A percentile compares a stretch with the other conserved stretches of the same genome.
These are phyloP conservation scores for Bruguiera parviflora DNA, from an alignment of 345 rosid species.

Conservation along the genomic window DNA sequence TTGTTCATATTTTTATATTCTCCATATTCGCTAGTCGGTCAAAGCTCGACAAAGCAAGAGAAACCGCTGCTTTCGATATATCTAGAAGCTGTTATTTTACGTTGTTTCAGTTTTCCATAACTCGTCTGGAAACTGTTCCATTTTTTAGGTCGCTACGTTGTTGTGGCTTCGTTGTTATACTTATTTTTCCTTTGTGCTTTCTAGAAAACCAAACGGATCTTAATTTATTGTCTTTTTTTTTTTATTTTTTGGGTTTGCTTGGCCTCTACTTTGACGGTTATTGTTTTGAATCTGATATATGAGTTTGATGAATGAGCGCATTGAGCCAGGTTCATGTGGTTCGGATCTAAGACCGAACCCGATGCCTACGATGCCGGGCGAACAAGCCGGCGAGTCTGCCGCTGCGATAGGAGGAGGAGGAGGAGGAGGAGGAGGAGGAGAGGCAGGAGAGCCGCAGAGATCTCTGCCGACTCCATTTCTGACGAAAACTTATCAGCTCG, in stretches of 20 bases:
- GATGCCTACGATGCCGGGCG: constrained; percentile 56
- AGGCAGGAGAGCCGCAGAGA: constrained; percentile 49
- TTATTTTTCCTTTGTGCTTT: too few species aligned
- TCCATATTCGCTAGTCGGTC: too few species aligned
- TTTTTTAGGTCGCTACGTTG: too few species aligned
- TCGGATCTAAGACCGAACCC: constrained; percentile 35
- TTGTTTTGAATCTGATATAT: constrained; percentile 14
- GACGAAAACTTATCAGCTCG: constrained; percentile 74
- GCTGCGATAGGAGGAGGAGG: constrained; percentile 33
- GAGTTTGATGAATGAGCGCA: constrained; percentile 1
- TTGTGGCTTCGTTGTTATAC: too few species aligned
- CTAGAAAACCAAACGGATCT: constrained; percentile 1
- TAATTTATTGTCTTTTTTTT: background rate
- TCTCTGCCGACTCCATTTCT: constrained; percentile 77
- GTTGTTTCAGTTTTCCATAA: background rate
- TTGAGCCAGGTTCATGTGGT: constrained; percentile 12
- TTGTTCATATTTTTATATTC: too few species aligned
- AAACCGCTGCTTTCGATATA: too few species aligned
- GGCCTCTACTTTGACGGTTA: background rate
- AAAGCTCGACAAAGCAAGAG: too few species aligned
- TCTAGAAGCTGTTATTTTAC: too few species aligned
- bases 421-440: constrained; percentile 31
- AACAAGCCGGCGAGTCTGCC: constrained; percentile 39
- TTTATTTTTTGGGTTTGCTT: background rate
- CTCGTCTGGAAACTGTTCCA: too few species aligned